Base-by-base conservation (phyloP, 1,284 basidiomycete genomes). In the Pholiota adiposa region DNA sequence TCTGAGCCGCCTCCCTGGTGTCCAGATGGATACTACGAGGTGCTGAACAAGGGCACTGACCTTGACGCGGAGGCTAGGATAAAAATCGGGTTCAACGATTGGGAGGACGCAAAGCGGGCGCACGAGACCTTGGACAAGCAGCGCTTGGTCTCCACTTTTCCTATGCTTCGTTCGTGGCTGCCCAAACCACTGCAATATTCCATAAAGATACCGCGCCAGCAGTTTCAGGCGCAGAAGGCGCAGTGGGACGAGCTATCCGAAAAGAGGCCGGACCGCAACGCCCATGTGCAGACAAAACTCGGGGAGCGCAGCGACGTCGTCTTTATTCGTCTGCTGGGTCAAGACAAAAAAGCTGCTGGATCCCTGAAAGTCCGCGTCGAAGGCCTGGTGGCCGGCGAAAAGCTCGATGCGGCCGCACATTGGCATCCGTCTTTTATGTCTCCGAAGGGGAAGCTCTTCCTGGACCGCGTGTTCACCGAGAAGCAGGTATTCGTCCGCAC, bases 351-450 rank as follows among this genome's bases (percentile, higher is more conserved):
- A 63, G 77, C 77, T 1, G 76, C 81, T 1, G 85, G 85, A 1
- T 74, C 79, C 4, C 64, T 87, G 58, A 87, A 86, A 68, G 85
- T 87, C n/a, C 73, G 83, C 51, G 81, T 84, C 0, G 85, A 87
- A 68, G 79, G 72, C 51, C 65, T 87, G 23, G 78, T 77, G 2
- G 74, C 73, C n/a, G 85, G 86, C 4, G 78, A 82, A 46, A 78
- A 71, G 34, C 70, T 85, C 3, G 73, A 71, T 43, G 68, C 75
- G 1, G 73, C 72, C 8, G n/a, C n/a, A n/a, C 64, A 69, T 29
- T 86, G 84, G 84, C 82, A 86, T 68, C 69, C 74, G 16, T 74
- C 74, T 0, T 73, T 85, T 53, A 64, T 62, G 19, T 63, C 66
- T 18, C 44, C 59, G 6, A 44, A 65, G 1, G 73, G 70, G 4